phyloP scores from a whole-genome alignment of 2,329 filamentous ascomycete species.

The Gaeumannomyces sp. region DNA sequence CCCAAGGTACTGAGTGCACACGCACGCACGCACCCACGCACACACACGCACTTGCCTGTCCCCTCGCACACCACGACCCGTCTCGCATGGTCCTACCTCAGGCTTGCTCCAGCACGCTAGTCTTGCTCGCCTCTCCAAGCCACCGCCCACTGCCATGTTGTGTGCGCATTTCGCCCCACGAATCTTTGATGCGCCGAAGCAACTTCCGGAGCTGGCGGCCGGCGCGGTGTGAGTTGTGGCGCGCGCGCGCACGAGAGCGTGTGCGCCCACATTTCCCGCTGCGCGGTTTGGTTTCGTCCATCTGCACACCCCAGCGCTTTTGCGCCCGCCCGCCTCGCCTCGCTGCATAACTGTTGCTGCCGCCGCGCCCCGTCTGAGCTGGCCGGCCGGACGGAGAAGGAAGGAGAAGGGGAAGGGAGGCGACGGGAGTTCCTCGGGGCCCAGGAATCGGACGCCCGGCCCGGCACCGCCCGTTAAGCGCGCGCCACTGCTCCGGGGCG shows the following conservation, averaged over 20 bases:
- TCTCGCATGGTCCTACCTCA: background rate
- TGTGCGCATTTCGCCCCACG: background rate
- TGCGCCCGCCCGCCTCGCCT: background rate
- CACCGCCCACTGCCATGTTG: background rate
- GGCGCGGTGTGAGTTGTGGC: background rate
- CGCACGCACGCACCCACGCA: background rate
- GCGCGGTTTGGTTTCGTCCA: background rate
- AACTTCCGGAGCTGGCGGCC: background rate
- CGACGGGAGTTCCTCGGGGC: background rate
- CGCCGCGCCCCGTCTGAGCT: background rate
- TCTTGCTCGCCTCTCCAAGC: background rate
- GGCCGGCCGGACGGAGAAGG: background rate
- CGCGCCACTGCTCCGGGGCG: too few relatives aligned
- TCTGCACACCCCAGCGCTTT: background rate
- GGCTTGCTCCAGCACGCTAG: background rate
- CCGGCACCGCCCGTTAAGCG: background rate
- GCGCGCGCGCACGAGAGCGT: background rate
- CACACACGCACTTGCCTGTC: background rate
- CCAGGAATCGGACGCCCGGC: background rate
- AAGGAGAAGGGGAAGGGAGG: background rate
- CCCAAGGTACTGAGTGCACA: too few relatives aligned
- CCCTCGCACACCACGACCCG: background rate
- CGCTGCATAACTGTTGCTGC: background rate
- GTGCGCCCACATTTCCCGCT: background rate
- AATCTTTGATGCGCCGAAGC: slow-evolving; percentile 1